Evolutionary conservation across 805 yeast species (phyloP).

Genomic region (Brettanomyces naardenensis): DNA sequence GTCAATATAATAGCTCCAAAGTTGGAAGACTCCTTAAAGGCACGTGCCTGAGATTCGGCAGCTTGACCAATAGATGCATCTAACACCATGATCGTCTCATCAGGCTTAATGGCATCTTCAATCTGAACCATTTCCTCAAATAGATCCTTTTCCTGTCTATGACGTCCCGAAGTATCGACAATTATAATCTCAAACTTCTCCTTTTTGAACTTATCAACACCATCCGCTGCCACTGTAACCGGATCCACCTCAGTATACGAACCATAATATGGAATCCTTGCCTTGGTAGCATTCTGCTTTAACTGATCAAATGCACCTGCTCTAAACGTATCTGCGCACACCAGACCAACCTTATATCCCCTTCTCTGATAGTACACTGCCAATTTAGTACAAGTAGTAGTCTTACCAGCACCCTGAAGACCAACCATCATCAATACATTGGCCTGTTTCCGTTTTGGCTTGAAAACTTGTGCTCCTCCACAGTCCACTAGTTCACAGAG

Average conservation of each 20-base stretch:
- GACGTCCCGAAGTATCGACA: slow-evolving; percentile 98
- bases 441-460: slow-evolving; percentile 76
- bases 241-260: slow-evolving; percentile 95
- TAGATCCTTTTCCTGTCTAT: slow-evolving; percentile 85
- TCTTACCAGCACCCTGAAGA: slow-evolving; percentile 97
- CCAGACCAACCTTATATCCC: slow-evolving; percentile 91
- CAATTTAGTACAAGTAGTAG: slow-evolving; percentile 93
- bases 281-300: slow-evolving; percentile 94
- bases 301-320: slow-evolving; percentile 99
- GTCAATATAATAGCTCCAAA: slow-evolving; percentile 94
- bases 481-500: slow-evolving; percentile 80
- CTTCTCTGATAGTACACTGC: slow-evolving; percentile 92
- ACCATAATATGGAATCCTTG: slow-evolving; percentile 90
- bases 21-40: slow-evolving; percentile 86
- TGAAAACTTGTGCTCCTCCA: slow-evolving; percentile 37
- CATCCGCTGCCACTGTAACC: slow-evolving; percentile 81
- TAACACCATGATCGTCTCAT: slow-evolving; percentile 94
- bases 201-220: slow-evolving; percentile 84
- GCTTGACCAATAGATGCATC: slow-evolving; percentile 99
- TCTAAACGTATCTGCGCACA: slow-evolving; percentile 98
- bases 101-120: slow-evolving; percentile 79
- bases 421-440: slow-evolving; percentile 97
- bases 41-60: slow-evolving; percentile 89
- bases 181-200: slow-evolving; percentile 90
- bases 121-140: slow-evolving; percentile 95